Base-by-base conservation (phyloP, 2,329 filamentous ascomycete species). In the Aspergillus viridinutans region DNA sequence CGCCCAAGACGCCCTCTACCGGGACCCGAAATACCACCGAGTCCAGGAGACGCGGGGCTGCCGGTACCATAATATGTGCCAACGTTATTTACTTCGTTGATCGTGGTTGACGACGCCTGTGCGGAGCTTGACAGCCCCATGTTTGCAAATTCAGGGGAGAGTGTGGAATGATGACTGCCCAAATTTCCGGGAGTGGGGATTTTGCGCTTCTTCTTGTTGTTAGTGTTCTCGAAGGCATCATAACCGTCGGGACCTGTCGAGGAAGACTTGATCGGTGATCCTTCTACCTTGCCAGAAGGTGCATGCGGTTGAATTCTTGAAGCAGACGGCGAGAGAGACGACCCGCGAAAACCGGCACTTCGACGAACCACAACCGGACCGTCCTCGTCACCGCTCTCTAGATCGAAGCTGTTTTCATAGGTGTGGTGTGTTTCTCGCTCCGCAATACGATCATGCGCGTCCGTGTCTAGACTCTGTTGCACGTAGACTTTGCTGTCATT, bases 171-270 rank as follows among this genome's bases (percentile, higher is more conserved):
- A 68, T 85, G 83, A 60, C 80, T 76, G 54, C 78, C 83, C 14
- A 86, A 80, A 66, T 90, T 89, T 20, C 90, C 89, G 9, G 90
- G 91, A 0, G 92, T 92, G 0, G 94, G 94, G 40, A 99, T 97
- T 77, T 99, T 99, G 64, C 94, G 85, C 76, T 99, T 97, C 80
- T 97, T 99, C 77, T 99, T 99, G 72, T 99, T 99, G 74, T 96
- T 97, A 38, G 91, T 96, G 68, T 97, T 97, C 74, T 99, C 94
- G 67, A 97, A 96, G 6, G 91, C 94, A 73, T 99, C 94, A 72
- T 97, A 97, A 14, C 92, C 92, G 72, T 97, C 93, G 10, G 88
- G 89, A 4, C 87, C 88, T 5, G 84, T 82, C 25, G 87, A 86
- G 12, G 90, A 91, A 47, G 82, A 83, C 50, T 87, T 74, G 54